Evolutionary conservation across 2,329 filamentous ascomycete species (phyloP).

Genomic region (Grosmannia serpens): DNA sequence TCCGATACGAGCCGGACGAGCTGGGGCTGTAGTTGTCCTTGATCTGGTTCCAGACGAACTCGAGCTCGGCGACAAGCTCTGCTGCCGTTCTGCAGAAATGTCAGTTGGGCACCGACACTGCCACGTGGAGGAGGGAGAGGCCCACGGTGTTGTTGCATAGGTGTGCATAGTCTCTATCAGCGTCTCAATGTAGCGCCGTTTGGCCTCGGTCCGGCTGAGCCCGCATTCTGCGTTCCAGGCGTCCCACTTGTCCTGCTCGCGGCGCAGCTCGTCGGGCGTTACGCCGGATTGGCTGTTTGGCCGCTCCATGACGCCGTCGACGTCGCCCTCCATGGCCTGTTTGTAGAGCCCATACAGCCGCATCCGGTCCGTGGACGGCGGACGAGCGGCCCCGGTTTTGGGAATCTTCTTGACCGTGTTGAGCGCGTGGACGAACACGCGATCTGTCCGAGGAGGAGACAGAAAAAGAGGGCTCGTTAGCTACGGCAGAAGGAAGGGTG

Average conservation of each 20-base stretch:
- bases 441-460: slow-evolving; percentile 45
- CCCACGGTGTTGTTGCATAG: slow-evolving; percentile 76
- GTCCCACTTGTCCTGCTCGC: slow-evolving; percentile 69
- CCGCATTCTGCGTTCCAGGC: slow-evolving; percentile 87
- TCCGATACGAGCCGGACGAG: slow-evolving; percentile 46
- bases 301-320: slow-evolving; percentile 84
- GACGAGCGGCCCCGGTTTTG: slow-evolving; percentile 81
- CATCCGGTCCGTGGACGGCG: slow-evolving; percentile 73
- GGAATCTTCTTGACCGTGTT: slow-evolving; percentile 98
- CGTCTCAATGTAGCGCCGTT: slow-evolving; percentile 84
- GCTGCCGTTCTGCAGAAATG: slow-evolving; percentile 51
- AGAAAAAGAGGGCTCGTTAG: neutral
- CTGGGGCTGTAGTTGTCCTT: slow-evolving; percentile 64
- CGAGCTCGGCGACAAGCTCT: slow-evolving; percentile 85
- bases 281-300: slow-evolving; percentile 43
- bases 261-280: slow-evolving; percentile 40
- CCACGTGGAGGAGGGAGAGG: slow-evolving; percentile 8
- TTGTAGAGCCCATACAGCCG: slow-evolving; percentile 97
- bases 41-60: slow-evolving; percentile 98
- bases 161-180: slow-evolving; percentile 94
- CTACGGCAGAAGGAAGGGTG: neutral
- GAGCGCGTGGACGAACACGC: slow-evolving; percentile 96
- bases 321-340: slow-evolving; percentile 97
- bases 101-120: neutral
- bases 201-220: slow-evolving; percentile 79